Evolutionary conservation across 2,329 filamentous ascomycete genomes (phyloP), one percentile per base, ranked within the genome.

Genomic region (Ascochyta lentis): DNA sequence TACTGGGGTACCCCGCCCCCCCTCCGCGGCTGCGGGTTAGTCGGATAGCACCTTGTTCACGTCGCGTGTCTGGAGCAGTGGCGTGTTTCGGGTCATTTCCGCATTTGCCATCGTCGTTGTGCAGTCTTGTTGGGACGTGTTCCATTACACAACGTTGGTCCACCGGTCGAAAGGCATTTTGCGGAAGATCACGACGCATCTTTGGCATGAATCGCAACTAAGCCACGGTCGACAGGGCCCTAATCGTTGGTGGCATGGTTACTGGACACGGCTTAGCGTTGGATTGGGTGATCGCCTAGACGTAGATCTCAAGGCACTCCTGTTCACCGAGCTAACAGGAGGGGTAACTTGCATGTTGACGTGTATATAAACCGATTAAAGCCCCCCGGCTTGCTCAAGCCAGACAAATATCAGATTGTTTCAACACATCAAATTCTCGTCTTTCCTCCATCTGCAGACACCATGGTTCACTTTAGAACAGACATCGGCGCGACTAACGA

Each of bases 401-500:
- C 19, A 38, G 24, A 37, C 6, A 4, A 16, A 5, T 33, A 22
- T 44, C 43, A 58, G 33, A 43, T 48, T 37, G 19, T 33, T 42
- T 22, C 16, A 22, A 15, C 12, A 8, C 19, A 24, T 8, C 15
- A 27, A 6, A 23, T 42, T n/a, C 9, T 33, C 27, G 38, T 4
- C 2, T 26, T 4, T 19, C 10, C 7, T n/a, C 31, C 6, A 46
- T 31, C 12, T 24, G 26, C 15, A 19, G 15, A 16, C 52, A 65
- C 33, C 16, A 75, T 75, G 72, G 70, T 65, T 38, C 63, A 67
- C 34, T 69, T 71, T 24, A 63, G 69, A 26, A 73, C 68, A 6
- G 71, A 74, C 46, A 75, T 75, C 23, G 59, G 61, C n/a, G 64
- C 58, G 10, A 67, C 62, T 15, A 67, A 67, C 27, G 52, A 64